Conservation (phyloP, 1,284 basidiomycete genomes). For the Pyrrhoderma noxium region DNA sequence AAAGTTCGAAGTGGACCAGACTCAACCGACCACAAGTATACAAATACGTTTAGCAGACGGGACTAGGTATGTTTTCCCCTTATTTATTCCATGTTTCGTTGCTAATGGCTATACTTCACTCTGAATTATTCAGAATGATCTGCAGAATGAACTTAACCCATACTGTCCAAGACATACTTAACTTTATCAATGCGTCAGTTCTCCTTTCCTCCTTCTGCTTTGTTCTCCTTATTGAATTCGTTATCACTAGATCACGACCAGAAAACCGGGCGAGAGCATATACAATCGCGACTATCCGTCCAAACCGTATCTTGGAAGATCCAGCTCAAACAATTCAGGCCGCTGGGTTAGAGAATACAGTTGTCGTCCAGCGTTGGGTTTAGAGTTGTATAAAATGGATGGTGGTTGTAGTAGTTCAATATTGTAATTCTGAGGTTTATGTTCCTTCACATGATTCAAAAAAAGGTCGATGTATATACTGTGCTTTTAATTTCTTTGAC, state of each 20-base stretch:
- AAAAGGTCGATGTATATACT: too few species aligned
- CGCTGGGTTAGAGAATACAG: slow-evolving; percentile 74
- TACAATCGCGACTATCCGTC: slow-evolving; percentile 77
- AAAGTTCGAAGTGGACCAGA: slow-evolving; percentile 77
- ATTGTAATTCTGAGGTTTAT: too few species aligned
- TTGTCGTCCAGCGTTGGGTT: slow-evolving; percentile 80
- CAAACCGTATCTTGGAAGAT: slow-evolving; percentile 68
- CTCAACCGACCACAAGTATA: slow-evolving; percentile 81
- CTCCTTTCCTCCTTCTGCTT: not conserved
- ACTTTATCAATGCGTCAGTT: slow-evolving; percentile 68
- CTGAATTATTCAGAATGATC: slow-evolving; percentile 48
- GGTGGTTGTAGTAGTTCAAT: too few species aligned
- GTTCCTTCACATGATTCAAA: too few species aligned
- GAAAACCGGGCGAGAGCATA: slow-evolving; percentile 61
- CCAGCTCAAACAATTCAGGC: slow-evolving; percentile 61
- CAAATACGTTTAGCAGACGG: slow-evolving; percentile 91
- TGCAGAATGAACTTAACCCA: slow-evolving; percentile 88
- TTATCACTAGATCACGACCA: slow-evolving; percentile 56
- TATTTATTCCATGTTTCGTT: slow-evolving; percentile 14
- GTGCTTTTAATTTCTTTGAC: too few species aligned
- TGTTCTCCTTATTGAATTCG: slow-evolving; percentile 4
- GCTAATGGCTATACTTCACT: not conserved
- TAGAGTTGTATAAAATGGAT: slow-evolving; percentile 23
- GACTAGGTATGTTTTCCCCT: slow-evolving; percentile 59
- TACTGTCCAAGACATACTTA: slow-evolving; percentile 81